Conservation (phyloP, 306 rosid genomes). For the Cucurbita ficifolia region DNA sequence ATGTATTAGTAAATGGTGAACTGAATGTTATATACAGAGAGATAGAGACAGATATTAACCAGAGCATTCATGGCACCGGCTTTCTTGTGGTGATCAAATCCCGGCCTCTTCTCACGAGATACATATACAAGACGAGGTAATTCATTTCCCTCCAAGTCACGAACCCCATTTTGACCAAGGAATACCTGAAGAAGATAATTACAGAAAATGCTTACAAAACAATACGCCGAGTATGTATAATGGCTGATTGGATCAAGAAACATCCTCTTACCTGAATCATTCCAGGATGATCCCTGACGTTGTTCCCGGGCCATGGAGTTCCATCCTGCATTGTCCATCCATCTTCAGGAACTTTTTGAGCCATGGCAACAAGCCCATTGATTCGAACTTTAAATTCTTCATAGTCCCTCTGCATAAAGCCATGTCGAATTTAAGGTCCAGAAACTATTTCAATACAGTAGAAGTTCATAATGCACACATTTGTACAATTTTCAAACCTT, state of each 20-base stretch:
- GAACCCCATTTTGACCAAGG: slow-evolving; percentile 88
- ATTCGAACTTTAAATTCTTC: slow-evolving; percentile 86
- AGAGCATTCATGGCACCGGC: slow-evolving; percentile 92
- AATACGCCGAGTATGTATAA: neutral
- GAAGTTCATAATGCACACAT: neutral
- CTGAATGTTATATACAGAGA: neutral
- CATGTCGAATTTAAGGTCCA: slow-evolving; percentile 9
- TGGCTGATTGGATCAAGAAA: neutral
- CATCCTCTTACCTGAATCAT: slow-evolving; percentile 63
- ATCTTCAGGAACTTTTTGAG: slow-evolving; percentile 86
- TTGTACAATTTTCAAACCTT: slow-evolving; percentile 34
- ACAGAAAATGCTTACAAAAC: neutral
- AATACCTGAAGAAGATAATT: slow-evolving; percentile 42
- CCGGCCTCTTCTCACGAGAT: slow-evolving; percentile 94
- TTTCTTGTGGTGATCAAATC: slow-evolving; percentile 84
- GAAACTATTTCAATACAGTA: neutral
- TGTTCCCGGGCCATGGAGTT: slow-evolving; percentile 94
- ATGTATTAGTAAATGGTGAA: neutral
- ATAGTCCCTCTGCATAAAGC: slow-evolving; percentile 58
- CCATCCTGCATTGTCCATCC: slow-evolving; percentile 99
- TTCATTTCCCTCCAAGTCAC: slow-evolving; percentile 68
- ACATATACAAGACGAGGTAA: slow-evolving; percentile 75
- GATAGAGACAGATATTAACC: slow-evolving; percentile 23
- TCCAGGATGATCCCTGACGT: slow-evolving; percentile 88
- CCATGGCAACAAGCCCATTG: slow-evolving; percentile 65